Conservation (phyloP, 2,329 filamentous ascomycete genomes). For the Clonostachys rhizophaga region DNA sequence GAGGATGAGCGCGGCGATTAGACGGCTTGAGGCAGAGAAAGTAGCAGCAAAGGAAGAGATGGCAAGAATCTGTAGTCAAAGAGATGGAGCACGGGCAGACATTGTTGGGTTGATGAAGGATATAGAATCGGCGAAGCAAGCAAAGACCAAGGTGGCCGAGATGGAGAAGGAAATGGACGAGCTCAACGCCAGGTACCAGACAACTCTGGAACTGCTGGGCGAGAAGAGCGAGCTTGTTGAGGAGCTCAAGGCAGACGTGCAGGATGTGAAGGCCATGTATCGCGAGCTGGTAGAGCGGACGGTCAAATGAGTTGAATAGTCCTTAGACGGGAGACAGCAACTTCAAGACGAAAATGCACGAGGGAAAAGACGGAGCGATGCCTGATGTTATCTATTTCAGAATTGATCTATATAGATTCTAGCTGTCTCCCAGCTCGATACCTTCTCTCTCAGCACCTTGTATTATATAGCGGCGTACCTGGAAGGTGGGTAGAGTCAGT, state of each 20-base stretch:
- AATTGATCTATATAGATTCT: background rate
- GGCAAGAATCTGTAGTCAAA: slow-evolving; percentile 71
- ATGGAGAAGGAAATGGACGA: slow-evolving; percentile 65
- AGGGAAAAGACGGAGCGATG: background rate
- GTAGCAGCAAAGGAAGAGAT: slow-evolving; percentile 86
- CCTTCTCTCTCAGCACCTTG: slow-evolving; percentile 80
- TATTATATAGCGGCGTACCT: slow-evolving; percentile 74
- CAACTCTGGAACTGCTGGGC: slow-evolving; percentile 87
- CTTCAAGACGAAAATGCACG: background rate
- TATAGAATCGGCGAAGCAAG: slow-evolving; percentile 62
- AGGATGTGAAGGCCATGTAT: slow-evolving; percentile 95
- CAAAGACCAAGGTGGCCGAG: slow-evolving; percentile 53
- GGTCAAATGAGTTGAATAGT: slow-evolving; percentile 47
- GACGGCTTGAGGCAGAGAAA: slow-evolving; percentile 87
- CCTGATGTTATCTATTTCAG: background rate
- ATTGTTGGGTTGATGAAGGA: slow-evolving; percentile 90
- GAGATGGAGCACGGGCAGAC: slow-evolving; percentile 87
- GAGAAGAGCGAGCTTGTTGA: slow-evolving; percentile 96
- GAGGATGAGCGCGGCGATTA: slow-evolving; percentile 89
- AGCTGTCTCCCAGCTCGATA: slow-evolving; percentile 47
- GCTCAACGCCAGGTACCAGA: slow-evolving; percentile 77
- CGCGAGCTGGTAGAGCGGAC: slow-evolving; percentile 85
- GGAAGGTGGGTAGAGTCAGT: slow-evolving; percentile 1
- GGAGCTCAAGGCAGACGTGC: slow-evolving; percentile 82
- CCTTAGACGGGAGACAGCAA: background rate